phyloP scores from a whole-genome alignment of 495 filamentous ascomycete species.

The Aspergillus panamensis region DNA sequence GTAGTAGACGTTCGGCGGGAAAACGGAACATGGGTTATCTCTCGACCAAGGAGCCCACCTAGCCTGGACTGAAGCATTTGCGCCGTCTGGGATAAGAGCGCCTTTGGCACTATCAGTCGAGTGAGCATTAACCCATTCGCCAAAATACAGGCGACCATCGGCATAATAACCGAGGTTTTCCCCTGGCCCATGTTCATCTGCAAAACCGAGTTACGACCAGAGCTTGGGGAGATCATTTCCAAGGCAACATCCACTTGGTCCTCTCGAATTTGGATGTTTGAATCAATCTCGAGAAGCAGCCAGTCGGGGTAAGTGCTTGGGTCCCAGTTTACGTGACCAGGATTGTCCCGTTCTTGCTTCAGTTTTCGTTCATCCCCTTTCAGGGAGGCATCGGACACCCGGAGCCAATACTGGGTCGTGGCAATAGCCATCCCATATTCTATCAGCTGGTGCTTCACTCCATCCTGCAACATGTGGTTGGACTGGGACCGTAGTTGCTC shows the following conservation, averaged over 20 bases:
- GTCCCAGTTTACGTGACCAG: conserved; percentile 51
- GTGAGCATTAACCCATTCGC: conserved; percentile 52
- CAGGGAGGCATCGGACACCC: conserved; percentile 33
- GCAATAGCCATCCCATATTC: conserved; percentile 36
- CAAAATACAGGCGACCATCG: conserved; percentile 54
- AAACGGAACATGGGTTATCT: conserved; percentile 51
- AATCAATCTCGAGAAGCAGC: conserved; percentile 63
- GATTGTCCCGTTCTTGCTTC: conserved; percentile 46
- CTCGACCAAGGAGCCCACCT: conserved; percentile 56
- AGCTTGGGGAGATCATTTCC: conserved; percentile 52
- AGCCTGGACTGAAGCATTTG: conserved; percentile 55
- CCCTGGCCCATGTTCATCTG: conserved; percentile 78
- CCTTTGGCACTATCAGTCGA: conserved; percentile 59
- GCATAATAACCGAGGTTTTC: conserved; percentile 68
- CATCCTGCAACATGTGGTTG: neutral
- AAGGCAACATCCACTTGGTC: conserved; percentile 56
- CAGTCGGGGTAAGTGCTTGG: conserved; percentile 52
- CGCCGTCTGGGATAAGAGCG: conserved; percentile 58
- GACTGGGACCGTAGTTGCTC: conserved; percentile 5
- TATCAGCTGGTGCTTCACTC: conserved; percentile 18
- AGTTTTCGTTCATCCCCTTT: conserved; percentile 33
- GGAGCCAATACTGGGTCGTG: conserved; percentile 36
- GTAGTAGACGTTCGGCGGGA: conserved; percentile 27
- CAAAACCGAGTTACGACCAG: conserved; percentile 50
- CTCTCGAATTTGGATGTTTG: conserved; percentile 56